Evolutionary conservation across 208 protist genomes (phyloP), one percentile per base, ranked within the genome.

Genomic region (Wallacemonas sp.): DNA sequence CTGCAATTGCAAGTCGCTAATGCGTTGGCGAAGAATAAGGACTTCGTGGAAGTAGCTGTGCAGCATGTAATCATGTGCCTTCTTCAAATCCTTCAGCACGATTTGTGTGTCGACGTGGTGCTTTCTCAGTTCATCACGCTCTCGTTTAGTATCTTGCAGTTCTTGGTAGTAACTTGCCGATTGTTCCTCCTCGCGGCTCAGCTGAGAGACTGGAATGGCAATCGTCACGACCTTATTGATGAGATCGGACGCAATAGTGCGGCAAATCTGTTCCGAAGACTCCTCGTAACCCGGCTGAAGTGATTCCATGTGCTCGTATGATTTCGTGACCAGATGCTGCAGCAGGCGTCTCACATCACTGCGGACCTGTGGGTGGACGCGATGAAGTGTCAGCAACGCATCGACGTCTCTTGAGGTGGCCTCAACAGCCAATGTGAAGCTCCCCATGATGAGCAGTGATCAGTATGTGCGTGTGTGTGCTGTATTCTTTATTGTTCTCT

Each of bases 31-130:
- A 39, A 95, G 72, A 27, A 90, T 65, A 2, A 91, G 72, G 2
- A 93, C 90, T 60, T 95, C 86, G 12, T 76, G 69, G 59, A 95
- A 95, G 68, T 95, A 95, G 55, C 67, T 82, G 58, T 85, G 82
- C 49, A 95, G 67, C 90, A 92, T 90, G 64, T 84, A 87, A 22
- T 91, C 78, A 61, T 95, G 86, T n/a, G 83, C 80, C 30, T 71
- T 44, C 39, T 86, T 81, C 28, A 84, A 31, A 9, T 62, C 38
- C 28, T 27, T 54, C 27, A 88, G 62, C 27, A 62, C 51, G 6
- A 21, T 59, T 53, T 85, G 60, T 55, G 70, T 11, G 11, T 80
- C 70, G 5, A 24, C 44, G 17, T 72, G 47, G 11, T 61, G 47
- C n/a, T 47, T 3, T 26, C 81, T 59, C 45, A 64, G 64, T 31